Evolutionary conservation across 495 filamentous ascomycete genomes (phyloP), one percentile per base, ranked within the genome.

Genomic region (Lophium mytilinum): DNA sequence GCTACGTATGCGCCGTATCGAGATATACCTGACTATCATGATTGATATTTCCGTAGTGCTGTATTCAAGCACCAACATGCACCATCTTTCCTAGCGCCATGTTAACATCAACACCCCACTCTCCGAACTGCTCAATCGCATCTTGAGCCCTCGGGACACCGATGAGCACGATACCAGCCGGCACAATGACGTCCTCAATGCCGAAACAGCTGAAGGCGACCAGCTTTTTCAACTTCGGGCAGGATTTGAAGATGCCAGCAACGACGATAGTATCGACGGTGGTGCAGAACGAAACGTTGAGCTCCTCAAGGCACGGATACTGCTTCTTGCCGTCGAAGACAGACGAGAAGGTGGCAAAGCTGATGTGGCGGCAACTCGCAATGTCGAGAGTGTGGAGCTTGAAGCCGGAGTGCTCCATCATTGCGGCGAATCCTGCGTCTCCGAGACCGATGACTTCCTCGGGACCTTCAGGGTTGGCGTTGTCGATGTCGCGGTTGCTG

Each of bases 141-240:
- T 79, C 77, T 59, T 79, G 78, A 5, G 85, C 86, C 64, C 80
- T 87, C 35, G 87, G 83, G 49, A 88, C 78, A 3, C 90, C 90
- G 53, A 96, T 84, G 30, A 95, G 71, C 12, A 87, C 84, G 60
- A 88, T 84, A 19, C 85, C 87, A 47, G 70, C 75, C 1, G 89
- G 89, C 39, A 93, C 84, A 33, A 73, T 71, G 14, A 88, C 78
- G 51, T 89, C 83, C 60, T 70, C 74, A 35, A 94, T 80, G 18
- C 85, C 83, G 74, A 90, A 90, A 71, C 88, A 92, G 19, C 86
- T 88, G 72, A 94, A 96, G 5, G 89, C 87, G 40, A 86, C 83
- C 46, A 94, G 62, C 65, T 82, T 82, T 66, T 81, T 80, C 36
- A 96, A 60, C 4, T 76, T 76, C 4, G 89, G 89, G 61, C 89